A percentile compares a stretch with the other conserved stretches of the same genome.
Evolutionary conservation across 371 early-diverging fungal species (phyloP).

Genomic region (Basidiobolus meristosporus): DNA sequence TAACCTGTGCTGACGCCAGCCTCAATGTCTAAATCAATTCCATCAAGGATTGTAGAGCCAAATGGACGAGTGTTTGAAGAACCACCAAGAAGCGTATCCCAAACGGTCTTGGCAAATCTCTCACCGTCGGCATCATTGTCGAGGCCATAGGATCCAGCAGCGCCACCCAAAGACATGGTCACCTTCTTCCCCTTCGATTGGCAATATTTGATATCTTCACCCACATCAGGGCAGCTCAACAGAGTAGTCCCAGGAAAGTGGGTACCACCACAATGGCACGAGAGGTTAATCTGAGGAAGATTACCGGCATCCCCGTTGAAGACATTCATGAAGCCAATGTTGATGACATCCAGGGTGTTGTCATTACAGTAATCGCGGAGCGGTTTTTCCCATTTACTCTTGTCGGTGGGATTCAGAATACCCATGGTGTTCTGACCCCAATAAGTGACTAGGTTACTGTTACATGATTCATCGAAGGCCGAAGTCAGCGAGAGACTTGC

Average conservation of each 20-base stretch:
- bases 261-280: conserved; percentile 28
- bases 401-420: conserved; percentile 1
- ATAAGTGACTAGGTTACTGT: conserved; percentile 23
- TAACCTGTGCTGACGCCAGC: conserved; percentile 24
- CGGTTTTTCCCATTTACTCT: conserved; percentile 10
- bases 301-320: conserved; percentile 21
- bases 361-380: conserved; percentile 36
- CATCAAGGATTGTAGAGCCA: conserved; percentile 32
- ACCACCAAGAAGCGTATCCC: conserved; percentile 37
- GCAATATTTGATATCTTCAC: conserved; percentile 33
- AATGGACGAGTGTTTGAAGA: conserved; percentile 28
- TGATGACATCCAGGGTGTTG: conserved; percentile 23
- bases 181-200: conserved; percentile 38
- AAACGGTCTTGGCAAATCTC: conserved; percentile 31
- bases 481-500: no score
- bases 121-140: conserved; percentile 17
- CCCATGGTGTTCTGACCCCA: conserved; percentile 29
- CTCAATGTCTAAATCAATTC: conserved; percentile 54
- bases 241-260: conserved; percentile 18
- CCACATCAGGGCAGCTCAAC: conserved; percentile 32
- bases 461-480: no score
- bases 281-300: conserved; percentile 25
- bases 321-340: conserved; percentile 38
- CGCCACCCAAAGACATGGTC: conserved; percentile 46
- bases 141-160: conserved; percentile 36